phyloP scores from a whole-genome alignment of 371 early-diverging fungal species.

The Catenaria anguillulae region DNA sequence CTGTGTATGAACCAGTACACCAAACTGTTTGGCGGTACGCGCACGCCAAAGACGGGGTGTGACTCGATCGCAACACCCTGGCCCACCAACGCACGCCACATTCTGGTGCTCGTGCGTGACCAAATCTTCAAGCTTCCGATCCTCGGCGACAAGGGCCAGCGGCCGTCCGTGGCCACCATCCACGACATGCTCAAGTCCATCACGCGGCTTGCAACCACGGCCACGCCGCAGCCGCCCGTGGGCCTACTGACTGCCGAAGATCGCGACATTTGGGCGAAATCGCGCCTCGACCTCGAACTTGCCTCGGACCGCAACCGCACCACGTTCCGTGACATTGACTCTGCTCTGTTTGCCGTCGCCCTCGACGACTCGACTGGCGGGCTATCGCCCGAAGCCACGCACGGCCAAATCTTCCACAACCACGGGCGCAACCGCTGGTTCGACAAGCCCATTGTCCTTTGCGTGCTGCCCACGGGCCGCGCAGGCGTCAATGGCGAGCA shows the following conservation, averaged over 20 bases:
- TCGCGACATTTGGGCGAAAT: conserved; percentile 70
- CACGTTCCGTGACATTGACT: conserved; percentile 51
- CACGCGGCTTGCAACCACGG: conserved; percentile 35
- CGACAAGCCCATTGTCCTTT: conserved; percentile 79
- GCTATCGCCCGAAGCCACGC: conserved; percentile 41
- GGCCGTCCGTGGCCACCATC: conserved; percentile 44
- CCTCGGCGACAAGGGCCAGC: conserved; percentile 44
- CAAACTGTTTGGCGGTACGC: conserved; percentile 63
- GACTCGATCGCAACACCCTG: conserved; percentile 53
- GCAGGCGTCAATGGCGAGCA: conserved; percentile 89
- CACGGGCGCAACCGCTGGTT: conserved; percentile 84
- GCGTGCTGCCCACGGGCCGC: conserved; percentile 68
- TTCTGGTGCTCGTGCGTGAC: conserved; percentile 64
- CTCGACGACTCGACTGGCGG: conserved; percentile 59
- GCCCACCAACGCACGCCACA: conserved; percentile 57
- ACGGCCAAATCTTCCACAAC: conserved; percentile 63
- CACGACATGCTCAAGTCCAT: conserved; percentile 44
- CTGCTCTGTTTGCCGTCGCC: conserved; percentile 68
- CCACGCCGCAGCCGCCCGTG: conserved; percentile 43
- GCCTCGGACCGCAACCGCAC: conserved; percentile 36
- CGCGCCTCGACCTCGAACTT: conserved; percentile 24
- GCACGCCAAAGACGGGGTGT: conserved; percentile 48
- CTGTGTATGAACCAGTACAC: conserved; percentile 84
- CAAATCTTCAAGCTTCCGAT: conserved; percentile 69
- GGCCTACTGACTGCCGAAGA: conserved; percentile 66